phyloP scores from a whole-genome alignment of 2,329 filamentous ascomycete genomes.

The Blastomyces gilchristii region DNA sequence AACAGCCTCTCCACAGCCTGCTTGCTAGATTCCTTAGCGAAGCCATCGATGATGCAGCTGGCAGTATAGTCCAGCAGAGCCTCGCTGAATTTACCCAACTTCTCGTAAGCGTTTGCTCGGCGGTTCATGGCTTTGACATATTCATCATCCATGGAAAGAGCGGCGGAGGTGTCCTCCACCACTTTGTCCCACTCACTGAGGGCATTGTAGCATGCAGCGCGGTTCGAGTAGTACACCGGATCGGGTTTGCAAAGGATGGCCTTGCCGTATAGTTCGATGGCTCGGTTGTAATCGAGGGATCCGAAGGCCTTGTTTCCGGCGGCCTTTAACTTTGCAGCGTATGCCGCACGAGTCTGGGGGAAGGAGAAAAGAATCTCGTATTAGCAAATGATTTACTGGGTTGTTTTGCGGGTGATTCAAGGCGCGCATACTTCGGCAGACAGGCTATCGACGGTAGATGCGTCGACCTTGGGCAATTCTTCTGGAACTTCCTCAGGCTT shows the following conservation, averaged over 20 bases:
- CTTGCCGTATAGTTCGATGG: slow-evolving; percentile 90
- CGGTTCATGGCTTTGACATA: slow-evolving; percentile 98
- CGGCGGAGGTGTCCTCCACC: slow-evolving; percentile 90
- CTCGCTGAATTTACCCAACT: slow-evolving; percentile 81
- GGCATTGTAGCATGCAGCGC: slow-evolving; percentile 93
- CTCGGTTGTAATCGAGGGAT: slow-evolving; percentile 82
- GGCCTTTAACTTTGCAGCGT: slow-evolving; percentile 84
- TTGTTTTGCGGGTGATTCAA: slow-evolving; percentile 2
- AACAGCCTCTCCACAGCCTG: slow-evolving; percentile 84
- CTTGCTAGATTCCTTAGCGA: slow-evolving; percentile 82
- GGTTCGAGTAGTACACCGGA: slow-evolving; percentile 97
- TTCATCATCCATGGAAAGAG: slow-evolving; percentile 83
- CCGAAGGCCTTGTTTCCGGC: slow-evolving; percentile 95
- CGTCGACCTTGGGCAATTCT: slow-evolving; percentile 57
- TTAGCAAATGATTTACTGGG: slow-evolving; percentile 1
- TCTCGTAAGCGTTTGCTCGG: slow-evolving; percentile 91
- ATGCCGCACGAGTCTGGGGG: slow-evolving; percentile 65
- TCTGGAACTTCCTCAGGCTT: slow-evolving; percentile 44
- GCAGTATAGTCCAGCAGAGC: slow-evolving; percentile 95
- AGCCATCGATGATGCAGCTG: slow-evolving; percentile 97
- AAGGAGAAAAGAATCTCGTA: background rate
- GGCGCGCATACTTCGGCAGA: slow-evolving; percentile 37
- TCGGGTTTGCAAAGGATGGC: slow-evolving; percentile 96
- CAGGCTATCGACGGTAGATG: slow-evolving; percentile 38
- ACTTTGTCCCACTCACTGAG: slow-evolving; percentile 90